Percentiles rank a stretch among this genome's conserved stretches.
Conservation (phyloP, 371 early-diverging fungal species). For the Mucor sp. region DNA sequence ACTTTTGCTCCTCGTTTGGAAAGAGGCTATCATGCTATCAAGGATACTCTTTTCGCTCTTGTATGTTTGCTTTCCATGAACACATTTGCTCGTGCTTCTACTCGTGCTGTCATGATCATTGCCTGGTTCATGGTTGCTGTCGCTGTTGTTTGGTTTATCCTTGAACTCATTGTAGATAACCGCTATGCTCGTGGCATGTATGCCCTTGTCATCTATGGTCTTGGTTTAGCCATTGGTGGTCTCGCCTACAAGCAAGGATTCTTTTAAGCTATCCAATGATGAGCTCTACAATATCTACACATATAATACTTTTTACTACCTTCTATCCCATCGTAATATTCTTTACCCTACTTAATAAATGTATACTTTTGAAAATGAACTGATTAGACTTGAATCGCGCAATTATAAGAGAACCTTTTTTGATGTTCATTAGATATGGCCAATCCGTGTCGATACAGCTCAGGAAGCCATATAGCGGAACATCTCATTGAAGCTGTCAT, state of each 20-base stretch:
- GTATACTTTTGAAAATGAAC: background rate
- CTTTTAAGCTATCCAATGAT: background rate
- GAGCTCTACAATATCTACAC: background rate
- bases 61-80: conserved; percentile 36
- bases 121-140: conserved; percentile 33
- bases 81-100: conserved; percentile 39
- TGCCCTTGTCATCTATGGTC: conserved; percentile 7
- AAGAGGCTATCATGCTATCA: conserved; percentile 16
- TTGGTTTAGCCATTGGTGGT: conserved; percentile 17
- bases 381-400: too few relatives aligned
- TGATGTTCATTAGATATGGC: too few relatives aligned
- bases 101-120: conserved; percentile 39
- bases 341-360: background rate
- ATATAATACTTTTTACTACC: background rate
- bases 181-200: conserved; percentile 14
- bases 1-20: conserved; percentile 8
- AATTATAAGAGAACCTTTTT: too few relatives aligned
- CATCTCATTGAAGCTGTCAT: too few relatives aligned
- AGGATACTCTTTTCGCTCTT: conserved; percentile 18
- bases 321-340: background rate
- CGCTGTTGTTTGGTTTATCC: conserved; percentile 9
- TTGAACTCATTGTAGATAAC: conserved; percentile 14
- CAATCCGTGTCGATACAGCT: too few relatives aligned
- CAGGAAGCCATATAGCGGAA: too few relatives aligned
- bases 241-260: conserved; percentile 7